phyloP scores from a whole-genome alignment of 257 asterid genomes.

The Solanum chaucha region DNA sequence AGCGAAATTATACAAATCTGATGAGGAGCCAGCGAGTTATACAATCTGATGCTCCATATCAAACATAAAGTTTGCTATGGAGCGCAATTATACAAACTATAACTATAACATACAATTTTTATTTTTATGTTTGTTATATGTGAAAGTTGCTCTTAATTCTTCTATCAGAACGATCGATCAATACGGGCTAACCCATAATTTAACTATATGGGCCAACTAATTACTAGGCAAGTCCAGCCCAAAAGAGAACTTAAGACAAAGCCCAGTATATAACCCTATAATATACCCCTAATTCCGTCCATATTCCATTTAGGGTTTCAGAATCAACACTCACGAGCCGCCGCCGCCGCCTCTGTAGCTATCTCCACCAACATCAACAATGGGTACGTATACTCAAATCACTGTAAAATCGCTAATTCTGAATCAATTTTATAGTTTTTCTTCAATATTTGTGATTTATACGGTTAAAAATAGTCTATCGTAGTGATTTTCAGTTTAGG shows the following conservation, averaged over 20 bases:
- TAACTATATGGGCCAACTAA: neutral
- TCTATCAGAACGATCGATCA: neutral
- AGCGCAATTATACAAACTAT: too few species aligned
- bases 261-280: neutral
- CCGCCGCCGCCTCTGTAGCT: neutral
- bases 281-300: neutral
- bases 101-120: too few species aligned
- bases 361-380: neutral
- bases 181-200: neutral
- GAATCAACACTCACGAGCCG: neutral
- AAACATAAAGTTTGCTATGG: too few species aligned
- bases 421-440: neutral
- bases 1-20: too few species aligned
- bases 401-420: neutral
- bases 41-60: too few species aligned
- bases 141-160: neutral
- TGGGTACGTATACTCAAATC: neutral
- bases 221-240: neutral
- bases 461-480: neutral
- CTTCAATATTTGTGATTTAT: neutral
- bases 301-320: neutral
- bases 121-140: too few species aligned
- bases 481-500: neutral
- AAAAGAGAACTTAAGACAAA: neutral
- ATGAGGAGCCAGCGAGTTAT: too few species aligned